Conservation (phyloP, 768 basidiomycete genomes). For the Tricholoma sp. region DNA sequence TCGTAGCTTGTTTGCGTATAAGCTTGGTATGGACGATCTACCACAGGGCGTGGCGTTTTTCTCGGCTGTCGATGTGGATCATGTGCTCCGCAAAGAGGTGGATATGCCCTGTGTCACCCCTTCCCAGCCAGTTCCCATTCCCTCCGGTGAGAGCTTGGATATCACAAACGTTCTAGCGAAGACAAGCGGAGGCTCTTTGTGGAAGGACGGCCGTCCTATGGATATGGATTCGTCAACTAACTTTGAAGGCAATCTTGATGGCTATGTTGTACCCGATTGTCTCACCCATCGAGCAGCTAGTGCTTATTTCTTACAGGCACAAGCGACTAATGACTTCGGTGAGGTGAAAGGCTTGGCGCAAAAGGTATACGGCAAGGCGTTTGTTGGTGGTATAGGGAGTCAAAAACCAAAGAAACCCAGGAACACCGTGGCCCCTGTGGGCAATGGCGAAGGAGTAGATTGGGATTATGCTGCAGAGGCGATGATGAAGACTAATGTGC, state of each 20-base stretch:
- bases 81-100: conserved; percentile 89
- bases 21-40: conserved; percentile 92
- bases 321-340: conserved; percentile 65
- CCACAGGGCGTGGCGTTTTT: conserved; percentile 97
- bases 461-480: conserved; percentile 36
- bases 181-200: conserved; percentile 68
- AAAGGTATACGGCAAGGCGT: conserved; percentile 39
- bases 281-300: conserved; percentile 59
- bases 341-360: conserved; percentile 69
- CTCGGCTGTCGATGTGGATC: conserved; percentile 92
- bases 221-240: conserved; percentile 13
- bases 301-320: conserved; percentile 69
- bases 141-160: conserved; percentile 82
- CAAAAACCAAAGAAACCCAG: conserved; percentile 15
- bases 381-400: conserved; percentile 25
- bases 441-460: conserved; percentile 37
- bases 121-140: conserved; percentile 77
- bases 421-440: conserved; percentile 28
- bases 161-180: conserved; percentile 60
- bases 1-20: conserved; percentile 82
- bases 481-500: conserved; percentile 4
- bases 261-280: conserved; percentile 55
- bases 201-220: conserved; percentile 58
- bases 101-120: conserved; percentile 96
- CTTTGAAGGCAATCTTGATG: conserved; percentile 33